Evolutionary conservation across 768 basidiomycete genomes (phyloP), one percentile per base, ranked within the genome.

Genomic region (Dioszegia crocea): DNA sequence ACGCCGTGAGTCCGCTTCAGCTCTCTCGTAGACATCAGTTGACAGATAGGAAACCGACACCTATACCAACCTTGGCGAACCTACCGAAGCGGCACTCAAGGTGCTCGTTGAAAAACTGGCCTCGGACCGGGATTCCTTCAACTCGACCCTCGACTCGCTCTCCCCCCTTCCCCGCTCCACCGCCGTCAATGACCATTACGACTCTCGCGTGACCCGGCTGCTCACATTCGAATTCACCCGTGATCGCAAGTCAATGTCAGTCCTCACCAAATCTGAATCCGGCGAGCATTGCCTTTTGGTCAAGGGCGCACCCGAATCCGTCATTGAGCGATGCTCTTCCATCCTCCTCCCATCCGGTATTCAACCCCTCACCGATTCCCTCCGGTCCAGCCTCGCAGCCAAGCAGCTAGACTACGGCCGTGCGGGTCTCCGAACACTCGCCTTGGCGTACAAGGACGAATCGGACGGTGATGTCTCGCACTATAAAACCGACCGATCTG

Each of bases 201-300:
- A 91, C 64, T 80, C 80, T 52, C 81, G 79, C 16, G 86, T 90
- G 71, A 81, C 85, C 17, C 86, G 92, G 58, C 82, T 96, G 14
- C 80, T 96, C 67, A 99, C 93, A 8, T 94, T 99, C 77, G 94
- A 99, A 77, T 98, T 99, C 79, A 90, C 92, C 21, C 86, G 94
- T 19, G 94, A 98, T 78, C 88, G 94, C 73, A 99, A 97, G 80
- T 94, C 93, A 85, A 98, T 98, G 94, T 96, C 94, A 21, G 93
- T 97, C 51, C 84, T 98, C 50, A 88, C 90, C 38, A 83, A 80
- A 60, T 81, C 85, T 56, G 83, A 85, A 57, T 83, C 83, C 1
- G 78, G 77, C 4, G 56, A 64, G 17, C 83, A 88, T 8, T 40
- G 51, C 23, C 81, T 98, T 4, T 88, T 93, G 73, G 91, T 88